These are phyloP conservation scores for Aureobasidium vineae DNA, from an alignment of 2,329 filamentous ascomycete genomes.

Conservation along the genomic window DNA sequence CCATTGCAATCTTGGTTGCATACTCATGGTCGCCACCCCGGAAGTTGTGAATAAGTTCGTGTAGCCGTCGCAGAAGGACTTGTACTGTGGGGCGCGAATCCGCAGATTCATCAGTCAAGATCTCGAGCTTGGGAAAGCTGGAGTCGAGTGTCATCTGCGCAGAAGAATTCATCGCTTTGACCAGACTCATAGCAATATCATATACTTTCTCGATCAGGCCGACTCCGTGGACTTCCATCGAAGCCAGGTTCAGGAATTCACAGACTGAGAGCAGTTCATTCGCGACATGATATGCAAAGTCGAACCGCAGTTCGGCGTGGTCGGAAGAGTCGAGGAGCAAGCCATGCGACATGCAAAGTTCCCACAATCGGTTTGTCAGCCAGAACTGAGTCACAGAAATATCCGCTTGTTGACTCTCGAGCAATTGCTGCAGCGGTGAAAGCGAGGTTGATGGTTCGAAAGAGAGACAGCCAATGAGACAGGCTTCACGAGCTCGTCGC, in stretches of 20 bases:
- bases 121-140: not conserved
- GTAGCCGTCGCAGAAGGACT: not conserved
- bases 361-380: conserved; percentile 46
- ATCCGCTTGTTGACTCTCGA: conserved; percentile 46
- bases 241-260: conserved; percentile 31
- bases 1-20: not conserved
- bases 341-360: conserved; percentile 44
- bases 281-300: conserved; percentile 36
- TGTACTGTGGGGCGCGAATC: not conserved
- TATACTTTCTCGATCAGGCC: conserved; percentile 44
- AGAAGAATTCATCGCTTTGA: conserved; percentile 32
- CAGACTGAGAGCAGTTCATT: not conserved
- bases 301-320: conserved; percentile 40
- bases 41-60: not conserved
- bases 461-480: conserved; percentile 41
- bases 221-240: conserved; percentile 47
- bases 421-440: conserved; percentile 30
- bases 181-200: conserved; percentile 38
- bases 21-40: conserved; percentile 7
- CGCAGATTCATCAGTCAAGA: not conserved
- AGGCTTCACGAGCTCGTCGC: conserved; percentile 32
- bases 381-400: conserved; percentile 47
- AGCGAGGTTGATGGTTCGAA: conserved; percentile 40
- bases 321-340: conserved; percentile 40
- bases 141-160: conserved; percentile 29